Conservation (phyloP, 2,329 filamentous ascomycete genomes). For the Cytospora mali region DNA sequence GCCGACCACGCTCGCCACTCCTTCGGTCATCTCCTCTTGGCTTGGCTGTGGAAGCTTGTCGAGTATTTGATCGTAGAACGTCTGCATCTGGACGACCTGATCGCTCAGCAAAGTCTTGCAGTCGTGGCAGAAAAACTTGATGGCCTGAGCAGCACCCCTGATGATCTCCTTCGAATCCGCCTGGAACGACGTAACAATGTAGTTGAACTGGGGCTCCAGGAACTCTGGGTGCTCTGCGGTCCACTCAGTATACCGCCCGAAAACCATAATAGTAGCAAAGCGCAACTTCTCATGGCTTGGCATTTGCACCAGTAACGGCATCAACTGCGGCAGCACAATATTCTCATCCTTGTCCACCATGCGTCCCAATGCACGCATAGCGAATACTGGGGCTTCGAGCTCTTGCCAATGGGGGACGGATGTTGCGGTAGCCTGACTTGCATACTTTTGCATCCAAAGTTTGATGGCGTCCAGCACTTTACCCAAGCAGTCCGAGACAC, state of each 20-base stretch:
- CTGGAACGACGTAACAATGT: slow-evolving; percentile 91
- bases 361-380: slow-evolving; percentile 91
- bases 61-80: slow-evolving; percentile 88
- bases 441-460: slow-evolving; percentile 83
- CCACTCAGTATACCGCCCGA: slow-evolving; percentile 97
- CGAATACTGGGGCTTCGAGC: slow-evolving; percentile 91
- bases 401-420: slow-evolving; percentile 94
- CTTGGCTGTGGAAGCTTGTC: slow-evolving; percentile 83
- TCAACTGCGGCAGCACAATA: slow-evolving; percentile 85
- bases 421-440: slow-evolving; percentile 69
- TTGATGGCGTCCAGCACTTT: slow-evolving; percentile 89
- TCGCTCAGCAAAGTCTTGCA: slow-evolving; percentile 84
- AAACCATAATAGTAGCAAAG: slow-evolving; percentile 96
- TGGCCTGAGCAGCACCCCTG: slow-evolving; percentile 86
- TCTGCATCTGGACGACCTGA: slow-evolving; percentile 83
- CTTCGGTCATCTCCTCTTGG: slow-evolving; percentile 95
- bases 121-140: slow-evolving; percentile 97
- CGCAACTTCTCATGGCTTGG: slow-evolving; percentile 97
- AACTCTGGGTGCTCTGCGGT: slow-evolving; percentile 92
- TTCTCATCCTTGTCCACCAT: slow-evolving; percentile 92
- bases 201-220: slow-evolving; percentile 88
- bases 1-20: slow-evolving; percentile 88
- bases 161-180: slow-evolving; percentile 89
- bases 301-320: slow-evolving; percentile 91
- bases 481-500: slow-evolving; percentile 83